A percentile compares a stretch with the other conserved stretches of the same genome.
These are phyloP conservation scores for Cinnamomum chago DNA, from an alignment of 164 flowering plant genomes.

Conservation along the genomic window DNA sequence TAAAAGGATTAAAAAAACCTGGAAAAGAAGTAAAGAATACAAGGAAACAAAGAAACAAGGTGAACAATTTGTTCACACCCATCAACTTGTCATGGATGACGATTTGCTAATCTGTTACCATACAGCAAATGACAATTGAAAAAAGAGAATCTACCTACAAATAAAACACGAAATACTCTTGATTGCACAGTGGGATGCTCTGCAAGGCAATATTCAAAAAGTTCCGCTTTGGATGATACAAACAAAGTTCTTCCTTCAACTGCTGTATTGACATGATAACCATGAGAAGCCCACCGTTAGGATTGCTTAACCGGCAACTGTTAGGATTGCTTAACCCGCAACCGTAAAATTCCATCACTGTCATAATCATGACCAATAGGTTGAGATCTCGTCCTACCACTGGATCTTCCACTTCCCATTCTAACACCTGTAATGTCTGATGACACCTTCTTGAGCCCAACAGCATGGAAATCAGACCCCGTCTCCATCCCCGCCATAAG, in stretches of 20 bases:
- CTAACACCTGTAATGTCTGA: constrained; percentile 22
- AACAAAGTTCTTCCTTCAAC: constrained; percentile 4
- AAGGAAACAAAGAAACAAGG: neutral
- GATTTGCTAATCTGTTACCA: constrained; percentile 13
- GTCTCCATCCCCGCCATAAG: constrained; percentile 54
- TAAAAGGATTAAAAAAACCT: too few species aligned
- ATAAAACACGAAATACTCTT: constrained; percentile 16
- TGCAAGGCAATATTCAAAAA: constrained; percentile 15
- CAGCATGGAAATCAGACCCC: constrained; percentile 26
- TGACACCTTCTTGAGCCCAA: constrained; percentile 20
- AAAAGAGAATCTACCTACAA: constrained; percentile 14
- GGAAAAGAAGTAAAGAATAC: neutral
- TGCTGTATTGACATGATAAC: neutral
- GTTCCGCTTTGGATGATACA: constrained; percentile 11
- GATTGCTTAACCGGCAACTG: constrained; percentile 27
- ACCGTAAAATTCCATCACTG: constrained; percentile 10
- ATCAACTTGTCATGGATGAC: constrained; percentile 13
- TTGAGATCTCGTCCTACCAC: constrained; percentile 18
- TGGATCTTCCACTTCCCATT: constrained; percentile 34
- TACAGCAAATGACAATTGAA: constrained; percentile 12
- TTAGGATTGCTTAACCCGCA: constrained; percentile 26
- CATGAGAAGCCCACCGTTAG: neutral
- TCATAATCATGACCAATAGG: constrained; percentile 12
- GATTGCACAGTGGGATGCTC: constrained; percentile 12
- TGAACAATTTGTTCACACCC: neutral